Evolutionary conservation across 495 filamentous ascomycete species (phyloP).

Genomic region (Hyaloscypha variabilis): DNA sequence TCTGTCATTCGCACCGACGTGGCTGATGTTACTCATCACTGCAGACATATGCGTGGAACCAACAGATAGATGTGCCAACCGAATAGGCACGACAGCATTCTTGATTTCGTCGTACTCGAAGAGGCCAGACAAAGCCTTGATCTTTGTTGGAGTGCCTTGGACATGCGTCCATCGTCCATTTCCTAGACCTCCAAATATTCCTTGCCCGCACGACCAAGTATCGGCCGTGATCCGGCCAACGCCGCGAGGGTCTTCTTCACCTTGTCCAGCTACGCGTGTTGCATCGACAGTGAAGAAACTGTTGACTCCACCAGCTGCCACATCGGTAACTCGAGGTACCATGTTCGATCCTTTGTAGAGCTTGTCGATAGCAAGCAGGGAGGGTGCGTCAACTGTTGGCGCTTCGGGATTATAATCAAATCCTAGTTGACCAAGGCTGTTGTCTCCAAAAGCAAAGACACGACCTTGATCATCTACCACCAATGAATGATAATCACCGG

Average conservation of each 20-base stretch:
- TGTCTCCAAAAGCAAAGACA: constrained; percentile 90
- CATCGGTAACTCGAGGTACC: constrained; percentile 63
- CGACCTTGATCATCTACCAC: constrained; percentile 72
- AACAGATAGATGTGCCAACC: constrained; percentile 67
- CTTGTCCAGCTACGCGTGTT: constrained; percentile 51
- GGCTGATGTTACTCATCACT: constrained; percentile 76
- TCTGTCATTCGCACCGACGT: constrained; percentile 51
- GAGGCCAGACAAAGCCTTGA: constrained; percentile 80
- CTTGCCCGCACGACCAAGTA: constrained; percentile 83
- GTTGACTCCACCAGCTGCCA: constrained; percentile 84
- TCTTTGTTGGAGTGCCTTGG: constrained; percentile 75
- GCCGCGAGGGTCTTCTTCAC: constrained; percentile 42
- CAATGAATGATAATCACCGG: constrained; percentile 87
- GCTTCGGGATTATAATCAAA: constrained; percentile 60
- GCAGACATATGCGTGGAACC: constrained; percentile 81
- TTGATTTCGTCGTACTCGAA: constrained; percentile 81
- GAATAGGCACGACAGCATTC: constrained; percentile 73
- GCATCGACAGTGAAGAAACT: constrained; percentile 88
- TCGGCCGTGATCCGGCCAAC: constrained; percentile 63
- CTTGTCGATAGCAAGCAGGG: constrained; percentile 63
- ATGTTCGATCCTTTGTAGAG: constrained; percentile 69
- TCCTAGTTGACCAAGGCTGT: constrained; percentile 84
- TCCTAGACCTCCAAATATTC: constrained; percentile 80
- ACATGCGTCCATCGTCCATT: constrained; percentile 90
- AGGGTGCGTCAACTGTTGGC: constrained; percentile 68